These are phyloP conservation scores for Leishmania lainsoni DNA, from an alignment of 208 protist genomes.

Conservation along the genomic window DNA sequence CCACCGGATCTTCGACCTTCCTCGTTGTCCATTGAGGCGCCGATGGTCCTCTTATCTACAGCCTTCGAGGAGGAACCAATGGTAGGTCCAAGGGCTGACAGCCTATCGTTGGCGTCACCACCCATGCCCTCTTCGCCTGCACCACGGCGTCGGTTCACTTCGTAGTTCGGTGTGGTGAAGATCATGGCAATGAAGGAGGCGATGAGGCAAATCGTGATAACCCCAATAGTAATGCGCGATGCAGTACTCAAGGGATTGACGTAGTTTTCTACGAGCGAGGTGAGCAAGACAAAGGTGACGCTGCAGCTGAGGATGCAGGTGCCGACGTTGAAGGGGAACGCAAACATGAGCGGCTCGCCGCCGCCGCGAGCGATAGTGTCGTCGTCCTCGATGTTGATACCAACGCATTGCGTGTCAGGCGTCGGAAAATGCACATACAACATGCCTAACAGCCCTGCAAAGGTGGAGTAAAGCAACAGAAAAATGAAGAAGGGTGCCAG, in stretches of 20 bases:
- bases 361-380: slow-evolving; percentile 46
- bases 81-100: too few relatives aligned
- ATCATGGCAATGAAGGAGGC: slow-evolving; percentile 69
- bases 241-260: slow-evolving; percentile 26
- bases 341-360: slow-evolving; percentile 61
- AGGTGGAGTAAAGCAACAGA: slow-evolving; percentile 53
- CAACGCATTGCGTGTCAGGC: slow-evolving; percentile 50
- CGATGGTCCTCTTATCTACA: neutral
- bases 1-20: neutral
- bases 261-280: slow-evolving; percentile 62
- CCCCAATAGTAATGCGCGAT: slow-evolving; percentile 45
- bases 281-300: slow-evolving; percentile 51
- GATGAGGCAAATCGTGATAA: slow-evolving; percentile 48
- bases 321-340: slow-evolving; percentile 64
- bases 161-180: slow-evolving; percentile 67
- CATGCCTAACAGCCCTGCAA: slow-evolving; percentile 57
- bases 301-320: slow-evolving; percentile 50
- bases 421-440: slow-evolving; percentile 59
- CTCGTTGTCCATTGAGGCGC: neutral
- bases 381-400: slow-evolving; percentile 64
- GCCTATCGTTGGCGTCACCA: neutral
- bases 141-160: slow-evolving; percentile 35
- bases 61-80: neutral
- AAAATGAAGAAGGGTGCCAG: slow-evolving; percentile 76
- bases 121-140: slow-evolving; percentile 21